These are phyloP conservation scores for Panellus pusillus DNA, from an alignment of 768 basidiomycete genomes.

Conservation along the genomic window DNA sequence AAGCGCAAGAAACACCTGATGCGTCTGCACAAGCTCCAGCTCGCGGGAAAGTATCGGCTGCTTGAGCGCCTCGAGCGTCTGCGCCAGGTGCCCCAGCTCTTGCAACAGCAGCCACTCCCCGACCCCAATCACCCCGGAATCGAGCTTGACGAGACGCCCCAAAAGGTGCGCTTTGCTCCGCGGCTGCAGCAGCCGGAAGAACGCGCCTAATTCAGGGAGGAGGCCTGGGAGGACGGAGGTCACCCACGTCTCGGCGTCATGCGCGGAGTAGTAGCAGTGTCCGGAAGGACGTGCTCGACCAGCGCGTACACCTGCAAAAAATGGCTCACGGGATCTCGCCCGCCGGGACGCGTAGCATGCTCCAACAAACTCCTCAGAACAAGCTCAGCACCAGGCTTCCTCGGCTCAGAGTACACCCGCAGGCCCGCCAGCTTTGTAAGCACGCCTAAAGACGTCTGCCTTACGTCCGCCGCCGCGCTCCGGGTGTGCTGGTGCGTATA, in stretches of 20 bases:
- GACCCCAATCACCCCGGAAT: constrained; percentile 54
- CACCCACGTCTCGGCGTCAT: constrained; percentile 46
- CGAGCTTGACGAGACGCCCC: constrained; percentile 54
- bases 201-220: constrained; percentile 52
- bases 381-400: constrained; percentile 45
- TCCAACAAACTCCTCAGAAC: constrained; percentile 60
- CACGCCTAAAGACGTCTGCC: constrained; percentile 53
- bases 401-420: constrained; percentile 32
- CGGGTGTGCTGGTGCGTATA: constrained; percentile 37
- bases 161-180: constrained; percentile 56
- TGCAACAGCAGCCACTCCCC: constrained; percentile 72
- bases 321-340: constrained; percentile 58
- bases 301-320: constrained; percentile 56
- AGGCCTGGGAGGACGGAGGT: constrained; percentile 55
- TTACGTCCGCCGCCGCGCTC: constrained; percentile 40
- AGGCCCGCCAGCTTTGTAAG: constrained; percentile 42
- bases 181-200: constrained; percentile 58
- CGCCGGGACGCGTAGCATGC: constrained; percentile 37
- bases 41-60: constrained; percentile 30
- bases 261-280: constrained; percentile 24
- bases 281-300: constrained; percentile 58
- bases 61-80: constrained; percentile 37
- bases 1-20: constrained; percentile 51
- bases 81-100: constrained; percentile 55
- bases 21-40: constrained; percentile 37